Evolutionary conservation across 2,329 filamentous ascomycete genomes (phyloP), one percentile per base, ranked within the genome.

Genomic region (Sporothrix humicola): DNA sequence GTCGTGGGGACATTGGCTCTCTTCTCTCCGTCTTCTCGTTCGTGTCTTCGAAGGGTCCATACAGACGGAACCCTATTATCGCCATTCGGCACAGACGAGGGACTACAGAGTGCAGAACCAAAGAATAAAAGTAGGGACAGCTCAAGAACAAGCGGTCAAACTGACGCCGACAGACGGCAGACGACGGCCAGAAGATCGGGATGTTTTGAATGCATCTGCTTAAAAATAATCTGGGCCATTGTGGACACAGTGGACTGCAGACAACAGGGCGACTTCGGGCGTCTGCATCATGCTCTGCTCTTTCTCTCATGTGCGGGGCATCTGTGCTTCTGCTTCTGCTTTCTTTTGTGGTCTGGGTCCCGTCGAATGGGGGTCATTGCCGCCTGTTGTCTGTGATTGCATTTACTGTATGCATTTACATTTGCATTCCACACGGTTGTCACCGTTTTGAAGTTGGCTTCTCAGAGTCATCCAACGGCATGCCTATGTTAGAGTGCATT

Each of bases 81-180:
- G 23, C 23, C 23, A 26, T 26, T 26, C 23, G 23, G 23, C 23
- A 26, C 23, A 26, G 23, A 26, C 23, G 3, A 26, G 23, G 23
- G 23, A 26, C 23, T 26, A n/a, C n/a, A n/a, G n/a, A n/a, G n/a
- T n/a, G n/a, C n/a, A n/a, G 23, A 26, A 3, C 42, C 37, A 20
- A 13, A 12, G 37, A 42, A 46, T 1, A 20, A n/a, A n/a, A n/a
- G n/a, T n/a, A n/a, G 17, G 23, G 52, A 20, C 52, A 26, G 23
- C 23, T 52, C 20, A 56, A 42, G n/a, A 66, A 66, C 20, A 52
- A 68, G 65, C 65, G 65, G 65, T 68, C 65, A 68, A 68, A 46
- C n/a, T 44, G 42, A 26, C 6, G 37, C 61, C 61, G 61, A 48
- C 9, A 26, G 15, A 52, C 50, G 6, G 20, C 52, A 54, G 15